phyloP scores from a whole-genome alignment of 2,329 filamentous ascomycete genomes.

The Hypoxylon sp. region DNA sequence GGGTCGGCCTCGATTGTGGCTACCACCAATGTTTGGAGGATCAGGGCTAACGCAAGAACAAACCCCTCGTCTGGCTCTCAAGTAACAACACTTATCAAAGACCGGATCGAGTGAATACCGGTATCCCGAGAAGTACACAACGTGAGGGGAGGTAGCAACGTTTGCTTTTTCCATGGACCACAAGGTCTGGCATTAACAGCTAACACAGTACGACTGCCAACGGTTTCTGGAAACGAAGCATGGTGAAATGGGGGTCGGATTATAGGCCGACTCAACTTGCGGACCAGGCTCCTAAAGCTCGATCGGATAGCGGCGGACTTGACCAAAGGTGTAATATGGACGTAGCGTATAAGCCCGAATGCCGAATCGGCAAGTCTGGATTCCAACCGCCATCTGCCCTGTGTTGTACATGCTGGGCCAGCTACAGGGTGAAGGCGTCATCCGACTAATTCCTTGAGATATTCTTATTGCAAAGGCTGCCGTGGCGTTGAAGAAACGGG shows the following conservation, averaged over 20 bases:
- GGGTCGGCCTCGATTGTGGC: background rate
- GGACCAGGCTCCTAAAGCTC: too few species aligned
- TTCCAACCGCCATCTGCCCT: too few species aligned
- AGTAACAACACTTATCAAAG: background rate
- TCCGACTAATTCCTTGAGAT: too few species aligned
- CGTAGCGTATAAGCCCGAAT: too few species aligned
- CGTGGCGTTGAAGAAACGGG: too few species aligned
- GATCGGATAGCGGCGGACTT: too few species aligned
- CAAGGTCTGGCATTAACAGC: background rate
- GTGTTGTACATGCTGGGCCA: too few species aligned
- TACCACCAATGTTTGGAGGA: background rate
- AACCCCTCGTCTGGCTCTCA: background rate
- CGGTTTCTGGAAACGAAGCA: background rate
- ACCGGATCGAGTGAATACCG: background rate
- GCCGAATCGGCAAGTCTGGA: too few species aligned
- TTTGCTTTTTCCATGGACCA: background rate
- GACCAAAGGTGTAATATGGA: too few species aligned
- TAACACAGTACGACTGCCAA: background rate
- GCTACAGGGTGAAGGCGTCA: too few species aligned
- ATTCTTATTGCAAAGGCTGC: too few species aligned
- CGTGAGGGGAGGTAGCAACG: background rate
- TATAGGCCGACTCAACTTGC: too few species aligned
- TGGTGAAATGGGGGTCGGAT: background rate
- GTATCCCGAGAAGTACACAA: background rate
- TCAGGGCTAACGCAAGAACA: background rate